Evolutionary conservation across 2,329 filamentous ascomycete species (phyloP), one percentile per base, ranked within the genome.

Genomic region (Ophiocordyceps polyrhachis-furcata): DNA sequence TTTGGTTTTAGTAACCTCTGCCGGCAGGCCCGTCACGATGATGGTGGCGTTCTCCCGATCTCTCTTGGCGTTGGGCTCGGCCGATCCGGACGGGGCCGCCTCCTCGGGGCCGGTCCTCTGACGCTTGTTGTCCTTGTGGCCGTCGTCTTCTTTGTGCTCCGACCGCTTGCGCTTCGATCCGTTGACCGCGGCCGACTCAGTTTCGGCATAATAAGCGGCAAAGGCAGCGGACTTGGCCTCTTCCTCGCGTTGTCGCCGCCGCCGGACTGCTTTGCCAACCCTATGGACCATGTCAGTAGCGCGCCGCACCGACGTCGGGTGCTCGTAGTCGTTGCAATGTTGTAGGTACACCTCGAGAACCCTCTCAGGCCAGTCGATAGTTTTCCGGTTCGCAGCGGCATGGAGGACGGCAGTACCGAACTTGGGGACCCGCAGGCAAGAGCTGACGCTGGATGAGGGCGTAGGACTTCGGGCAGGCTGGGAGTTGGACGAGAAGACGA

Each of bases 41-140:
- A 96, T 72, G 0, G 84, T 88, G 0, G 86, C 81, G 59, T 96
- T 83, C 57, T 98, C 91, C 40, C 91, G 79, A 60, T 98, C 88
- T 45, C 91, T 79, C 59, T 85, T 89, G 28, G 69, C 65, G 1
- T 44, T 58, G 48, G 68, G 55, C 20, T 55, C 47, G 2, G 44
- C 14, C 25, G 35, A 12, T 8, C 41, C n/a, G 13, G 46, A 5
- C 5, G 49, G 17, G n/a, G 48, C 50, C 23, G 58, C 58, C 7
- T 53, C 52, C 4, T 57, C 50, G 29, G 25, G 25, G 2, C 65
- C 63, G 49, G 62, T 68, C 55, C 69, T 86, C 32, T 72, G 69
- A 53, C 83, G 85, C 61, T 94, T 95, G 50, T 62, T 70, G 4
- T 66, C 64, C 31, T 62, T 62, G n/a, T 73, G 71, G 8, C 7